Conservation (phyloP, 2,329 filamentous ascomycete species). For the Monilinia aucupariae region DNA sequence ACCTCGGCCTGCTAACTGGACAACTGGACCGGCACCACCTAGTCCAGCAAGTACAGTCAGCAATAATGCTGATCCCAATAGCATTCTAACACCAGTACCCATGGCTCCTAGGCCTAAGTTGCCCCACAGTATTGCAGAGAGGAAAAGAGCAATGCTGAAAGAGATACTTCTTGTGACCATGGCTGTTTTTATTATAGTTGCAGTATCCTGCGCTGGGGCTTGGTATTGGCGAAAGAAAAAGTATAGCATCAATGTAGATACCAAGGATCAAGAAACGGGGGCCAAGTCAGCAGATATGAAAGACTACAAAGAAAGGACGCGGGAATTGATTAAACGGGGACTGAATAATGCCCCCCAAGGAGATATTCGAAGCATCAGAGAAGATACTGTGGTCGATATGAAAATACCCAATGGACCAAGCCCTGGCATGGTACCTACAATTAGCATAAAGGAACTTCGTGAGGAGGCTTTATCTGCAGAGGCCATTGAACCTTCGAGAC, state of each 20-base stretch:
- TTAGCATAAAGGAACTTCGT: background rate
- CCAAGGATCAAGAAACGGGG: slow-evolving; percentile 4
- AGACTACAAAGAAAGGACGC: background rate
- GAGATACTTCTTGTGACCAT: background rate
- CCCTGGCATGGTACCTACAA: background rate
- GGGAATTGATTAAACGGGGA: background rate
- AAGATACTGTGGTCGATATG: background rate
- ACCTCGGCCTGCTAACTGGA: slow-evolving; percentile 47
- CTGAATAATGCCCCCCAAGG: background rate
- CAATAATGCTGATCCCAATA: slow-evolving; percentile 4
- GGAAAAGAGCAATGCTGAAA: background rate
- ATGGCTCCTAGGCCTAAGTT: background rate
- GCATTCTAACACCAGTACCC: slow-evolving; percentile 10
- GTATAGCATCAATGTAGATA: background rate
- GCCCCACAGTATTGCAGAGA: background rate
- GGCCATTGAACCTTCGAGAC: background rate
- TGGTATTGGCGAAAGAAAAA: slow-evolving; percentile 11
- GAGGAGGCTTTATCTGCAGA: background rate
- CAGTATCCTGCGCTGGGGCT: background rate
- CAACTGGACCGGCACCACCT: slow-evolving; percentile 54
- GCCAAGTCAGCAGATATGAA: background rate
- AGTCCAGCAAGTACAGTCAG: slow-evolving; percentile 44
- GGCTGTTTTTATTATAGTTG: background rate
- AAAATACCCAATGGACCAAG: background rate
- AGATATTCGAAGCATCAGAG: background rate